These are phyloP conservation scores for Claviceps purpurea DNA, from an alignment of 2,329 filamentous ascomycete genomes.

Conservation along the genomic window DNA sequence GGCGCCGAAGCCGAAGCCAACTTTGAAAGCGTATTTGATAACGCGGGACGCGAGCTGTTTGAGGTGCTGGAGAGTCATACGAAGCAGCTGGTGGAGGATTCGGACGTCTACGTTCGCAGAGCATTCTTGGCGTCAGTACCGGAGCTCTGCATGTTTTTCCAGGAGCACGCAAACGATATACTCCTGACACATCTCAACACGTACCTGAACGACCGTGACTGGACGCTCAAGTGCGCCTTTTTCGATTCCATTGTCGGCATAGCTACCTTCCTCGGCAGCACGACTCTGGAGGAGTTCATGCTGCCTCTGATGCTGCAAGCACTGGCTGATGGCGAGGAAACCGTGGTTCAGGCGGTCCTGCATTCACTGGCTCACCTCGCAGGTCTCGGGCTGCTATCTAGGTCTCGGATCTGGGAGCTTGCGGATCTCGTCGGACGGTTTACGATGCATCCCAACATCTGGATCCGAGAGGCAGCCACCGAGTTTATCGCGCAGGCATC, in stretches of 20 bases:
- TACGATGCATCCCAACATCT: conserved; percentile 84
- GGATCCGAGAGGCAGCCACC: conserved; percentile 83
- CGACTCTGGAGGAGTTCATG: conserved; percentile 87
- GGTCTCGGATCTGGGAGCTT: conserved; percentile 75
- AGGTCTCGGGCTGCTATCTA: conserved; percentile 73
- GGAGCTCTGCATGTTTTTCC: conserved; percentile 89
- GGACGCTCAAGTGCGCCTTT: conserved; percentile 92
- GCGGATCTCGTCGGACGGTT: conserved; percentile 74
- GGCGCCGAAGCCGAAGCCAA: conserved; percentile 52
- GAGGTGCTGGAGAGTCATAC: conserved; percentile 78
- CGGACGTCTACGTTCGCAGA: conserved; percentile 70
- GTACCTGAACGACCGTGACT: conserved; percentile 90
- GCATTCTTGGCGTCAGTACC: conserved; percentile 88
- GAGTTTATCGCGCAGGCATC: conserved; percentile 71
- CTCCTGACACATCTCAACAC: conserved; percentile 92
- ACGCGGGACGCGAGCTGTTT: conserved; percentile 69
- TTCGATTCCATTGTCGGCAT: conserved; percentile 93
- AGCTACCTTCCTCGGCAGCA: conserved; percentile 77
- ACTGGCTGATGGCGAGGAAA: conserved; percentile 82
- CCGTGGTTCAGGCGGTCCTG: conserved; percentile 81
- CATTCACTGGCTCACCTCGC: conserved; percentile 82
- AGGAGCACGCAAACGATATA: conserved; percentile 87
- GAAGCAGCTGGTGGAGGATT: conserved; percentile 78
- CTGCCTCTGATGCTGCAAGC: conserved; percentile 92
- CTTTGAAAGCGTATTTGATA: conserved; percentile 76